Percentiles rank a stretch among this genome's conserved stretches.
Conservation (phyloP, 306 rosid species). For the Notholithocarpus densiflorus region DNA sequence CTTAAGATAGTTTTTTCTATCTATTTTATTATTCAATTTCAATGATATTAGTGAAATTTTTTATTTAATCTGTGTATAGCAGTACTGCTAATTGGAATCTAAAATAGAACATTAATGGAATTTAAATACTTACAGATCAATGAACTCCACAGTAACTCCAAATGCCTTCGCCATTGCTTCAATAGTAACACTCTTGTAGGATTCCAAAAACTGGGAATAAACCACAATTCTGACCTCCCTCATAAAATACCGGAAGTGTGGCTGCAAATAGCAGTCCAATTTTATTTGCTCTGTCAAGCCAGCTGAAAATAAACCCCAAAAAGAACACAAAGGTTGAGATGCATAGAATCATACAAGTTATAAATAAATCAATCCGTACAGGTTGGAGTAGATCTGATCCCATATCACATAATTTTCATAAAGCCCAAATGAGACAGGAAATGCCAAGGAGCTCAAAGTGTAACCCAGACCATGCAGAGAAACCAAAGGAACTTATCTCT, state of each 20-base stretch:
- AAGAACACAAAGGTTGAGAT: neutral
- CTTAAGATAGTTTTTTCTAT: too few relatives aligned
- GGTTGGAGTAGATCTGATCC: neutral
- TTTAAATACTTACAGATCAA: conserved; percentile 70
- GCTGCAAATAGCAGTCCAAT: conserved; percentile 86
- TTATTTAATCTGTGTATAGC: too few relatives aligned
- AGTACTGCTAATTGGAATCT: neutral
- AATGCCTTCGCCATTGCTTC: conserved; percentile 99
- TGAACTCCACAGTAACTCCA: conserved; percentile 90
- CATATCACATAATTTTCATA: neutral
- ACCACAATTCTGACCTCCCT: conserved; percentile 89
- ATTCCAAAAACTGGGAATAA: conserved; percentile 92
- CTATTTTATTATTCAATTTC: too few relatives aligned
- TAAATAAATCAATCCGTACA: conserved; percentile 2
- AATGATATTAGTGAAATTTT: too few relatives aligned
- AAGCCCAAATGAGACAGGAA: conserved; percentile 7
- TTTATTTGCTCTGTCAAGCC: conserved; percentile 87
- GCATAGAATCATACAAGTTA: conserved; percentile 2
- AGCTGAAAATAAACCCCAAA: conserved; percentile 42
- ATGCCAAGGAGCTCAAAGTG: neutral
- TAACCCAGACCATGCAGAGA: neutral
- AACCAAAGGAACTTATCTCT: too few relatives aligned
- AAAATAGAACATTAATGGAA: conserved; percentile 1
- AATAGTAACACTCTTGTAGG: conserved; percentile 93
- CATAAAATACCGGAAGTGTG: conserved; percentile 94